Evolutionary conservation across 441 rosid species (phyloP).

Genomic region (Metrosideros polymorpha): DNA sequence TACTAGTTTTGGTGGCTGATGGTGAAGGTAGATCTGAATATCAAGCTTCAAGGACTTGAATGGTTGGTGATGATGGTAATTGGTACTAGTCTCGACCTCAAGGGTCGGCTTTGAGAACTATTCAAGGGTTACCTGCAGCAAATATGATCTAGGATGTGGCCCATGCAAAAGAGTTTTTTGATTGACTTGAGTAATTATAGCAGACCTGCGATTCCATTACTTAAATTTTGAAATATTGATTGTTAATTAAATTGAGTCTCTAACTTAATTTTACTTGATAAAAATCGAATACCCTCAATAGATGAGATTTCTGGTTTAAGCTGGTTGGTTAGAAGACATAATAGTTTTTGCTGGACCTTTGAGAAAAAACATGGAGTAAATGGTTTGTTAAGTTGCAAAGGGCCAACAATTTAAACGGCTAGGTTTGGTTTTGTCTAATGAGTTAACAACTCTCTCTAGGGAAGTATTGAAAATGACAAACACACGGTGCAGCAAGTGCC

Average conservation of each 20-base stretch:
- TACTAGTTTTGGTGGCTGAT: neutral
- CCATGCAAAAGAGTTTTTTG: neutral
- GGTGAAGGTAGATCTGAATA: neutral
- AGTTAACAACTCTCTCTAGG: neutral
- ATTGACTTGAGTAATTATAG: neutral
- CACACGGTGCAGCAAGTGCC: neutral
- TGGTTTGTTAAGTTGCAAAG: neutral
- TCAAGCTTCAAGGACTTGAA: neutral
- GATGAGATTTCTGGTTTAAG: neutral
- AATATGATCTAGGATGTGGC: neutral
- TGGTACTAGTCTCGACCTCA: neutral
- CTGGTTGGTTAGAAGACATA: neutral
- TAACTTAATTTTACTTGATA: neutral
- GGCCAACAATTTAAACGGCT: neutral
- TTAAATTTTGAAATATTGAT: neutral
- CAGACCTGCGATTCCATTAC: neutral
- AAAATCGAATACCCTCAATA: neutral
- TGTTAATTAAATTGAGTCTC: neutral
- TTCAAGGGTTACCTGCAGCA: neutral
- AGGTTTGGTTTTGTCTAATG: neutral
- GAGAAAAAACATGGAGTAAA: neutral
- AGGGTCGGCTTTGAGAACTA: neutral
- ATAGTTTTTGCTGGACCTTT: neutral
- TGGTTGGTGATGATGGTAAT: neutral
- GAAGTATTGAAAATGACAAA: neutral